phyloP scores from a whole-genome alignment of 139 green algal genomes.

The Closterium sp. region DNA sequence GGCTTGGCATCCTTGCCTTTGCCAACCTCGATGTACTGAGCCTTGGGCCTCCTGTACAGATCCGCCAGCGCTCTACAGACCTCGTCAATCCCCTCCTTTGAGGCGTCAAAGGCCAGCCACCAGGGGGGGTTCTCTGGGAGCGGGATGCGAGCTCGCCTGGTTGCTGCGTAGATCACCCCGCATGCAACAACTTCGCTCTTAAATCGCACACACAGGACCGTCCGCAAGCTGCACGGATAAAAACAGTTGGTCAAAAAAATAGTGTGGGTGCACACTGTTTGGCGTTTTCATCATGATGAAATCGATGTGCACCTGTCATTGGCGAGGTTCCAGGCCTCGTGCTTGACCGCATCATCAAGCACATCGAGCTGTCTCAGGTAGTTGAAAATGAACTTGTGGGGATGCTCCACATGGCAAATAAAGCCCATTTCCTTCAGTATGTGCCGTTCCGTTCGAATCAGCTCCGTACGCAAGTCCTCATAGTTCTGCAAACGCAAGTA shows the following conservation, averaged over 20 bases:
- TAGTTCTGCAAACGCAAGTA: slow-evolving; percentile 39
- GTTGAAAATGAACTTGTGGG: slow-evolving; percentile 86
- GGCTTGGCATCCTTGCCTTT: slow-evolving; percentile 34
- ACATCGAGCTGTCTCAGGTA: slow-evolving; percentile 69
- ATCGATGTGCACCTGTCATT: slow-evolving; percentile 77
- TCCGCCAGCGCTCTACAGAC: slow-evolving; percentile 54
- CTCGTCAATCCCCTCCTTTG: slow-evolving; percentile 61
- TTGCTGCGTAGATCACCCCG: slow-evolving; percentile 81
- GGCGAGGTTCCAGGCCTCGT: slow-evolving; percentile 81
- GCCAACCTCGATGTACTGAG: slow-evolving; percentile 35
- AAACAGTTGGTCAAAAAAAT: background rate
- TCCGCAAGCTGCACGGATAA: slow-evolving; percentile 68
- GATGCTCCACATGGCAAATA: slow-evolving; percentile 83
- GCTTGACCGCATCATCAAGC: slow-evolving; percentile 30
- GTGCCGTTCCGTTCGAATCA: slow-evolving; percentile 69
- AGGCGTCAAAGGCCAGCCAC: slow-evolving; percentile 75
- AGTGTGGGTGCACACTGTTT: background rate
- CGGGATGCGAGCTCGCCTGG: slow-evolving; percentile 66
- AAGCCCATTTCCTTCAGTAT: slow-evolving; percentile 84
- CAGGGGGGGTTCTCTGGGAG: slow-evolving; percentile 76
- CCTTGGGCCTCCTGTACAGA: slow-evolving; percentile 21
- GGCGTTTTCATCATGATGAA: background rate
- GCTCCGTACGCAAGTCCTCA: slow-evolving; percentile 59
- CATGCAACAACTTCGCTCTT: slow-evolving; percentile 79
- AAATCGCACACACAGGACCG: slow-evolving; percentile 83